Evolutionary conservation across 2,329 filamentous ascomycete species (phyloP), one percentile per base, ranked within the genome.

Genomic region (Dactylellina cionopaga): DNA sequence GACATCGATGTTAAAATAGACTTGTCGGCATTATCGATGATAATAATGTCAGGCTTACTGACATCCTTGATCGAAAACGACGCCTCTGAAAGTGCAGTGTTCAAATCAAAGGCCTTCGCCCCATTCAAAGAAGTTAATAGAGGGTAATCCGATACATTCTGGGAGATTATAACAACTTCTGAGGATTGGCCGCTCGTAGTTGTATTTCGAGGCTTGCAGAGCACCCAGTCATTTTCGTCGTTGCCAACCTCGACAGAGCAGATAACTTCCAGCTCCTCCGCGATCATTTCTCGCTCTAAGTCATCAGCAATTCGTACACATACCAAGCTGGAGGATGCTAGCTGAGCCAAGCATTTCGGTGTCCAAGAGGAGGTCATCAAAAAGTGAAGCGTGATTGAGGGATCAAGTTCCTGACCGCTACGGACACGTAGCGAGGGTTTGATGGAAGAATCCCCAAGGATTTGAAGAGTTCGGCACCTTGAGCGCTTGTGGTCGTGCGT

Each of bases 1-100:
- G 59, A n/a, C 75, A 73, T 75, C 22, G 55, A 55, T 19, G 70
- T 59, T 19, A 77, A 66, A 25, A 76, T 51, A 7, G 76, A 74
- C 22, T 74, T 74, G 29, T 63, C 56, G 4, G 24, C 3, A 41
- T 22, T 49, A 35, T 77, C 76, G 29, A 76, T 39, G 15, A 77
- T 43, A 5, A 77, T 74, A 15, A 73, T 55, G 25, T 74, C 70
- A 9, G 46, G 63, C 35, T 46, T 54, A n/a, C 71, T 31, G 15
- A 13, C 27, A 11, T 17, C 10, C n/a, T 25, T 51, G 5, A 29
- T 31, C 17, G 33, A 4, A 37, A 52, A 39, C 5, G 29, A 31
- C 22, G 17, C 44, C 29, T 58, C 43, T 25, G 35, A 51, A 22
- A 71, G 19, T 2, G 29, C 25, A 5, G 13, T 43, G 9, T 54